phyloP scores from a whole-genome alignment of 208 protist species.

The Crithidia expoeki region DNA sequence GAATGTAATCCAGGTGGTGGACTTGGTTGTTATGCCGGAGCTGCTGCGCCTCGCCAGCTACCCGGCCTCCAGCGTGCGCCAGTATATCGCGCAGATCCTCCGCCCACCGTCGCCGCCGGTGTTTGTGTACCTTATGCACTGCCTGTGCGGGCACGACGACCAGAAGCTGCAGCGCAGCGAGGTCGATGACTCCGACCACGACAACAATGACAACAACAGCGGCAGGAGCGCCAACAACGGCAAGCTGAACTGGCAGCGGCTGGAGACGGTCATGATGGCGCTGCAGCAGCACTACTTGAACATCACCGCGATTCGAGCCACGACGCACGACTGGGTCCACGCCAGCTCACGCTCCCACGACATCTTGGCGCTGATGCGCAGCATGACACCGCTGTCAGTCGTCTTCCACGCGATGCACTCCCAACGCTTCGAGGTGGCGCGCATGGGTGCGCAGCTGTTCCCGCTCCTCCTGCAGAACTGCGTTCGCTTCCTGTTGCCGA shows the following conservation, averaged over 20 bases:
- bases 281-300: slow-evolving; percentile 65
- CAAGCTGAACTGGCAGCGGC: slow-evolving; percentile 53
- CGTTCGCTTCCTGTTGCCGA: slow-evolving; percentile 45
- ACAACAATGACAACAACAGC: background rate
- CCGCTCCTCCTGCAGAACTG: slow-evolving; percentile 72
- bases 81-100: slow-evolving; percentile 73
- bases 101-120: slow-evolving; percentile 47
- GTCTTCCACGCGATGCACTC: slow-evolving; percentile 34
- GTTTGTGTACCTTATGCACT: slow-evolving; percentile 47
- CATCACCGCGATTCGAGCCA: slow-evolving; percentile 5
- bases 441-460: slow-evolving; percentile 74
- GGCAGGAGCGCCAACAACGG: background rate
- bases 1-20: slow-evolving; percentile 11
- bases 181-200: slow-evolving; percentile 14
- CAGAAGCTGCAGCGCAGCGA: slow-evolving; percentile 18
- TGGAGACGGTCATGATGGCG: slow-evolving; percentile 86
- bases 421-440: slow-evolving; percentile 64
- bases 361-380: slow-evolving; percentile 9
- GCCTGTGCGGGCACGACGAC: slow-evolving; percentile 29
- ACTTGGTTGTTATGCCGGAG: slow-evolving; percentile 31
- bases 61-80: slow-evolving; percentile 75
- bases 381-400: slow-evolving; percentile 25
- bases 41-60: slow-evolving; percentile 57
- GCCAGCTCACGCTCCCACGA: slow-evolving; percentile 5
- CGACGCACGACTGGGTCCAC: slow-evolving; percentile 34